A percentile compares a stretch with the other conserved stretches of the same genome.
Evolutionary conservation across 2,329 filamentous ascomycete species (phyloP).

Genomic region (Huntiella bhutanensis): DNA sequence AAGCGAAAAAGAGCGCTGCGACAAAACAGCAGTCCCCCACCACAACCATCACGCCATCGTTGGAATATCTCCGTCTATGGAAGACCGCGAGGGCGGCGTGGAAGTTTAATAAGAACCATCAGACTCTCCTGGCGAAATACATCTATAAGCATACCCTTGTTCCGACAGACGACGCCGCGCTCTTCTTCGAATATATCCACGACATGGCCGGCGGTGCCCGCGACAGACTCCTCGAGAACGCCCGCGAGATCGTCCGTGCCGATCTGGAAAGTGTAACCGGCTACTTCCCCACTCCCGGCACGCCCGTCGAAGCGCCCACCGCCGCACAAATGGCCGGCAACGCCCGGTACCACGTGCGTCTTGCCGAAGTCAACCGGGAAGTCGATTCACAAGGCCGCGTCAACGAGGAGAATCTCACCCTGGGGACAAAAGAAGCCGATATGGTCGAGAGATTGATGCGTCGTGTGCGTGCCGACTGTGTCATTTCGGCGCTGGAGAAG

Average conservation of each 20-base stretch:
- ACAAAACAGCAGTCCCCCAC: conserved; percentile 20
- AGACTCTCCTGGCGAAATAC: conserved; percentile 70
- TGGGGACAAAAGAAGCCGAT: conserved; percentile 19
- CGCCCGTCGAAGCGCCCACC: conserved; percentile 5
- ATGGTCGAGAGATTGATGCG: conserved; percentile 39
- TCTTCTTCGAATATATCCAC: conserved; percentile 58
- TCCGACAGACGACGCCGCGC: conserved; percentile 47
- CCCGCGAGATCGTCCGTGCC: conserved; percentile 39
- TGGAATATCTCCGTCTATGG: conserved; percentile 63
- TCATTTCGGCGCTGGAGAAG: conserved; percentile 35
- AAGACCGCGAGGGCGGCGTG: conserved; percentile 49
- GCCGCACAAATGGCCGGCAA: conserved; percentile 16
- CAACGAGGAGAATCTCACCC: conserved; percentile 30
- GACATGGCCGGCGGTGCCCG: conserved; percentile 61
- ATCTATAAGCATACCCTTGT: conserved; percentile 54
- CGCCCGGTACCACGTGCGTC: conserved; percentile 31
- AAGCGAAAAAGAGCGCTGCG: conserved; percentile 20
- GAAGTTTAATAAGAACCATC: conserved; percentile 95
- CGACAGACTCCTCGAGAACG: conserved; percentile 46
- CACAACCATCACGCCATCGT: conserved; percentile 39
- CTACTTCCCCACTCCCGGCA: conserved; percentile 16
- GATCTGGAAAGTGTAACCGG: conserved; percentile 34
- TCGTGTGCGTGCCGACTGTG: conserved; percentile 42
- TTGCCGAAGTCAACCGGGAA: conserved; percentile 33
- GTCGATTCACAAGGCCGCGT: conserved; percentile 23